A percentile compares a stretch with the other conserved stretches of the same genome.
These are phyloP conservation scores for Canavalia ensiformis DNA, from an alignment of 306 rosid genomes.

Conservation along the genomic window DNA sequence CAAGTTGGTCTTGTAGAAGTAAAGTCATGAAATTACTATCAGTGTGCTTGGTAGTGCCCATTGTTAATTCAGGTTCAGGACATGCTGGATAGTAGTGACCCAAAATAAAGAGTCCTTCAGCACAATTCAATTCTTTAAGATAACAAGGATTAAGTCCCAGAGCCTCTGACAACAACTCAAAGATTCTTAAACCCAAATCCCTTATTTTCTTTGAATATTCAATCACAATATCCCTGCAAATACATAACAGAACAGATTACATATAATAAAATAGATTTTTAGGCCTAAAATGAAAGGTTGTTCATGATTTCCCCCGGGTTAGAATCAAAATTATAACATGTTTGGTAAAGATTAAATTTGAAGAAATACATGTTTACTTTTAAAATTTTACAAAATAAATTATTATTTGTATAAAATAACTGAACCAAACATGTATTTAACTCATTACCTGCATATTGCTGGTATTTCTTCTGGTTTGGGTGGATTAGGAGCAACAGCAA, in stretches of 20 bases:
- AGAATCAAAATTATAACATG: too few relatives aligned
- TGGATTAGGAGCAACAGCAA: slow-evolving; percentile 49
- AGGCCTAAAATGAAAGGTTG: too few relatives aligned
- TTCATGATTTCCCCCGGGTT: too few relatives aligned
- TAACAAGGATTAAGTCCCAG: slow-evolving; percentile 51
- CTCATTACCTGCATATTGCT: slow-evolving; percentile 47
- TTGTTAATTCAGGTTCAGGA: slow-evolving; percentile 60
- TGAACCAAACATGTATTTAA: too few relatives aligned
- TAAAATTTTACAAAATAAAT: too few relatives aligned
- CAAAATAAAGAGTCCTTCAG: slow-evolving; percentile 37
- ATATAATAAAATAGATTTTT: not conserved
- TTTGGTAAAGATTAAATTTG: too few relatives aligned
- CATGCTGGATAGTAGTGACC: slow-evolving; percentile 64
- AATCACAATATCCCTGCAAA: slow-evolving; percentile 50
- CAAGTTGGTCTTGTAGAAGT: slow-evolving; percentile 62
- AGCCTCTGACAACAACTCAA: slow-evolving; percentile 60
- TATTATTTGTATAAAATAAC: too few relatives aligned
- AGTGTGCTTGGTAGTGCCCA: slow-evolving; percentile 56
- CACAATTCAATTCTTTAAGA: slow-evolving; percentile 50
- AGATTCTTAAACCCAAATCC: slow-evolving; percentile 48
- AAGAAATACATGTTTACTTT: too few relatives aligned
- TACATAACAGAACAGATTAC: not conserved
- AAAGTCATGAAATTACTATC: slow-evolving; percentile 55
- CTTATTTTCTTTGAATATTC: slow-evolving; percentile 56
- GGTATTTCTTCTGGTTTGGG: slow-evolving; percentile 53